Conservation (phyloP, 2,329 filamentous ascomycete species). For the Calonectria montana region DNA sequence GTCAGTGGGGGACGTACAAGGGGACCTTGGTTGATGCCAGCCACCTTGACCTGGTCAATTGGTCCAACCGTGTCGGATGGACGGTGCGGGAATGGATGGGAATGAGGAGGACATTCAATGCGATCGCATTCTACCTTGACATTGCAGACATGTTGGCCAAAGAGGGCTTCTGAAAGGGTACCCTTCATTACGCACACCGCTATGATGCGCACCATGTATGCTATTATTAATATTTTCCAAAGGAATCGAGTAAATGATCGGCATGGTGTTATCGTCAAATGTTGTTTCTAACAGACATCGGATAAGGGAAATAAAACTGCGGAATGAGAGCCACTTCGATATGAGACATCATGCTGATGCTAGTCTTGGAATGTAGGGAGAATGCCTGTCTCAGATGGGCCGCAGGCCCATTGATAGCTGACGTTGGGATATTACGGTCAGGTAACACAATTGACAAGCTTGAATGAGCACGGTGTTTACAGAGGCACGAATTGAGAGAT, state of each 20-base stretch:
- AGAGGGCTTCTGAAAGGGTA: constrained; percentile 60
- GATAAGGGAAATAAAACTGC: neutral
- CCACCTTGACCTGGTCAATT: constrained; percentile 75
- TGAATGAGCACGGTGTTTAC: too few species aligned
- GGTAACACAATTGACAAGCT: neutral
- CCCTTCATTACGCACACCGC: neutral
- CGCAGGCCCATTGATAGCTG: neutral
- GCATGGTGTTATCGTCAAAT: neutral
- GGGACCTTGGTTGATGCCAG: constrained; percentile 71
- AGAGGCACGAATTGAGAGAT: neutral
- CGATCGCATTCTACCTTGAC: constrained; percentile 74
- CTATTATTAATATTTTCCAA: neutral
- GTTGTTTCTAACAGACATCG: neutral
- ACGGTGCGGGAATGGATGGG: constrained; percentile 64
- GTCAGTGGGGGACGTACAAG: constrained; percentile 72
- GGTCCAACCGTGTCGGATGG: constrained; percentile 71
- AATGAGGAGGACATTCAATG: constrained; percentile 70
- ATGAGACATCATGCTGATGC: too few species aligned
- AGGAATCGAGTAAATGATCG: neutral
- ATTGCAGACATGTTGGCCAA: constrained; percentile 78
- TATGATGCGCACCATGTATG: neutral
- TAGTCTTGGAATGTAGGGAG: neutral
- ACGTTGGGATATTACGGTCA: neutral
- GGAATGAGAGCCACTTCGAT: neutral
- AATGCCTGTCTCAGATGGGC: neutral